A percentile compares a stretch with the other conserved stretches of the same genome.
These are phyloP conservation scores for Abelmoschus esculentus DNA, from an alignment of 345 rosid species.

Conservation along the genomic window DNA sequence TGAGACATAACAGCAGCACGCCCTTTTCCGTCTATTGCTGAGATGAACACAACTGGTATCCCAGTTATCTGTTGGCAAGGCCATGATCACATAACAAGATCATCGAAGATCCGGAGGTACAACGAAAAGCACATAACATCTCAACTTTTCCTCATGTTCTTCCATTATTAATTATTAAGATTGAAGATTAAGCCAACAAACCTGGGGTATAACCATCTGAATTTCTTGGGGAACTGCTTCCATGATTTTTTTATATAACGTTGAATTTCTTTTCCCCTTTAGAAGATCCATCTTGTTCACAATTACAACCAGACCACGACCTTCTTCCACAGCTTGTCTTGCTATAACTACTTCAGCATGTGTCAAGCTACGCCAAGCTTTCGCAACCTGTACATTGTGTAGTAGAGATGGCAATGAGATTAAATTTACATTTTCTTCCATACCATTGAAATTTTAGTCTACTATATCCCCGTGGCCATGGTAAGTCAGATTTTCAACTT, in stretches of 20 bases:
- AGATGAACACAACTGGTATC: conserved; percentile 73
- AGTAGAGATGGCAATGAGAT: conserved; percentile 1
- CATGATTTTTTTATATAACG: conserved; percentile 54
- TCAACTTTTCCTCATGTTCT: neutral
- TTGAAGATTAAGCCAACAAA: conserved; percentile 17
- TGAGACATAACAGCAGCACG: conserved; percentile 60
- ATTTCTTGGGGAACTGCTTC: conserved; percentile 92
- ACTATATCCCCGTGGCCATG: neutral
- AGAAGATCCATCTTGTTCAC: conserved; percentile 97
- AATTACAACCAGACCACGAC: conserved; percentile 79
- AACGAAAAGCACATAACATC: neutral
- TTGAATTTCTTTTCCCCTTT: conserved; percentile 44
- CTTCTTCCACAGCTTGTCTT: conserved; percentile 90
- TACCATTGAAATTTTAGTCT: neutral
- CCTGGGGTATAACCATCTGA: conserved; percentile 93
- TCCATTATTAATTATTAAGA: neutral
- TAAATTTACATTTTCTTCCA: neutral
- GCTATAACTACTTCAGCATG: conserved; percentile 97
- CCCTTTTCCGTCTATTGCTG: conserved; percentile 89
- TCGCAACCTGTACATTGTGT: conserved; percentile 46
- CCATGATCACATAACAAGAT: conserved; percentile 4
- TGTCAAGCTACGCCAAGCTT: conserved; percentile 71
- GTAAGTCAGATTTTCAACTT: no score
- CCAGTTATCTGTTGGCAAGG: conserved; percentile 55
- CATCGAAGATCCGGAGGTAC: neutral